Conservation (phyloP, 345 rosid species). For the Dipteronia dyeriana region DNA sequence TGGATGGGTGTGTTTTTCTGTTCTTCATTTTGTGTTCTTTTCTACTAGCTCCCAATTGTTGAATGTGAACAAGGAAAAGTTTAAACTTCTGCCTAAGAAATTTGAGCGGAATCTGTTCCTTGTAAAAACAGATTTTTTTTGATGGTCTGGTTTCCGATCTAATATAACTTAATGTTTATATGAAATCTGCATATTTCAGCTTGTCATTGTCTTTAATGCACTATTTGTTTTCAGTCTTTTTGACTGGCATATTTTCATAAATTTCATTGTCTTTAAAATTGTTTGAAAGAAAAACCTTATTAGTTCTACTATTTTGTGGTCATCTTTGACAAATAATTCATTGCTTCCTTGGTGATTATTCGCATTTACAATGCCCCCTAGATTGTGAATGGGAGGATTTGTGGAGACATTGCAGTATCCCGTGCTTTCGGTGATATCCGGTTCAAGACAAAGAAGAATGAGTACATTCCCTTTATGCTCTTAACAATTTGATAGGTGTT, state of each 20-base stretch:
- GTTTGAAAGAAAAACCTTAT: neutral
- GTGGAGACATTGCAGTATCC: slow-evolving; percentile 91
- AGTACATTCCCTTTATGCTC: slow-evolving; percentile 43
- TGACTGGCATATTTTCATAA: neutral
- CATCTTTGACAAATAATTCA: neutral
- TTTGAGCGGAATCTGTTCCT: neutral
- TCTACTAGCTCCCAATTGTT: neutral
- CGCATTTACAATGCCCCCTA: slow-evolving; percentile 24
- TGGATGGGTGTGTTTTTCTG: slow-evolving; percentile 92
- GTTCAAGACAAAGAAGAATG: slow-evolving; percentile 84
- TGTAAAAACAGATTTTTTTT: neutral
- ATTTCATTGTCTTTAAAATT: neutral
- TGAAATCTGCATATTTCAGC: neutral
- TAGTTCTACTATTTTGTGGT: neutral
- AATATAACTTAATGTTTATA: neutral
- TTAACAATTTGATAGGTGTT: no score
- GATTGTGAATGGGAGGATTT: slow-evolving; percentile 90
- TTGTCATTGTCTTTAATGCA: neutral
- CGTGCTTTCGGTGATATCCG: slow-evolving; percentile 95
- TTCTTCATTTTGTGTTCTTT: slow-evolving; percentile 25
- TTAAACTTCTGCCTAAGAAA: neutral
- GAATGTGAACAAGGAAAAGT: neutral
- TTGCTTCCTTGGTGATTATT: slow-evolving; percentile 10
- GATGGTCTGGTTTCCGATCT: neutral
- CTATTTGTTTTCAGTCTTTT: neutral